Evolutionary conservation across 2,329 filamentous ascomycete species (phyloP), one percentile per base, ranked within the genome.

Genomic region (Penicillium sp.): DNA sequence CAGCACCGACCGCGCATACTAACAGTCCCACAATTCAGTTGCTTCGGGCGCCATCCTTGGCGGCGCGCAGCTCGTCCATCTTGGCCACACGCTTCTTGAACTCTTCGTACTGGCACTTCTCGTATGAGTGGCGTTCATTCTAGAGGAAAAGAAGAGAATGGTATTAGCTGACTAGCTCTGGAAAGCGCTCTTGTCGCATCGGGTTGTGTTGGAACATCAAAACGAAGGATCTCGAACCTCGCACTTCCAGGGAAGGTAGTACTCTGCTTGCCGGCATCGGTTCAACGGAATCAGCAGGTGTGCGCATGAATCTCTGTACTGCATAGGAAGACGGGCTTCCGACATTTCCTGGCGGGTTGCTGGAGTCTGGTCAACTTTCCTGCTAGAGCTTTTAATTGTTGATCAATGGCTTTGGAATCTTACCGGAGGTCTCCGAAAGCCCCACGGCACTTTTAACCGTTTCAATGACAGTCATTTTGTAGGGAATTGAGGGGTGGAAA

Each of bases 61-160:
- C 86, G 65, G 86, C 92, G 73, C 91, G 85, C 72, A 99, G 79
- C 81, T 99, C 92, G 69, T 97, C 87, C 94, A 99, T 99, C 87
- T 96, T 97, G 72, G 89, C 90, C 63, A 99, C 94, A 56, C 94
- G 87, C 84, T 93, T 91, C 86, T 96, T 96, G 83, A 99, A 99
- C 76, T 97, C 94, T 63, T 89, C 89, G 78, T 99, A 99, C 73
- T 99, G 94, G 85, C 94, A 99, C 77, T 97, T 97, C 76, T 99
- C 94, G 82, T 99, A 99, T 71, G 87, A 88, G 79, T 99, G 94
- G 81, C 94, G 84, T 82, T 99, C 94, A 75, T 91, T 87, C 94
- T 97, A 33, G 57, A 48, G 35, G 28, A n/a, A 28, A 28, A 33
- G 36, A 53, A 54, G 45, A 46, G 25, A 46, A 43, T 44, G 47